Evolutionary conservation across 371 early-diverging fungal species (phyloP).

Genomic region (Encephalitozoon romaleae): DNA sequence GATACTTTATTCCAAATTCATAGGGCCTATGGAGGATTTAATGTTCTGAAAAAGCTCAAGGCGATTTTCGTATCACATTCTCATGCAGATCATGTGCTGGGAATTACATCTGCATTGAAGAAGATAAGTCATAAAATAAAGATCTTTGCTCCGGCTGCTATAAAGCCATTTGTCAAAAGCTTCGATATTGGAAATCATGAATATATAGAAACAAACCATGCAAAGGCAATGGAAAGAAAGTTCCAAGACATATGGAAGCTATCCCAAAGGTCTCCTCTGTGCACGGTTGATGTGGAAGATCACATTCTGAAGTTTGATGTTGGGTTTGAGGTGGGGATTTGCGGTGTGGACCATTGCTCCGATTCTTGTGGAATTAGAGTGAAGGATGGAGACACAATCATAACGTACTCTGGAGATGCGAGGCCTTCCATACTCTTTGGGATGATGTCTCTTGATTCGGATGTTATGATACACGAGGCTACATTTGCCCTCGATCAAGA

Average conservation of each 20-base stretch:
- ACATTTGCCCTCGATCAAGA: constrained; percentile 73
- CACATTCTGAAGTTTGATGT: not conserved
- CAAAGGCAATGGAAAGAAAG: constrained; percentile 8
- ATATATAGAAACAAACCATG: constrained; percentile 27
- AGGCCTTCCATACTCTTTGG: constrained; percentile 72
- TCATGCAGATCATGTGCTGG: constrained; percentile 96
- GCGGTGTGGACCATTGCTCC: constrained; percentile 38
- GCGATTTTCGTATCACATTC: constrained; percentile 84
- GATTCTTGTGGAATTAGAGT: constrained; percentile 51
- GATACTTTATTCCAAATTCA: constrained; percentile 82
- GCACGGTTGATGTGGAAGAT: not conserved
- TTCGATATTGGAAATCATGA: constrained; percentile 2
- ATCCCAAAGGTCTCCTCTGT: too few relatives aligned
- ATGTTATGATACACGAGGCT: constrained; percentile 84
- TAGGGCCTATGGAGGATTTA: constrained; percentile 66
- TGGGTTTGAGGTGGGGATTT: constrained; percentile 47
- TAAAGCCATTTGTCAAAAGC: constrained; percentile 28
- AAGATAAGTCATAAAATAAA: constrained; percentile 31
- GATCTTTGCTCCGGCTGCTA: constrained; percentile 31
- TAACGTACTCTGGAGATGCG: constrained; percentile 82
- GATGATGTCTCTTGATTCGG: constrained; percentile 64
- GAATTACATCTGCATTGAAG: constrained; percentile 61
- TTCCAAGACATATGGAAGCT: not conserved
- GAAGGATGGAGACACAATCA: not conserved
- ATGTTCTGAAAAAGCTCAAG: constrained; percentile 61